Percentiles rank a stretch among this genome's conserved stretches.
Conservation (phyloP, 208 protist genomes). For the Trypanosoma lewisi region DNA sequence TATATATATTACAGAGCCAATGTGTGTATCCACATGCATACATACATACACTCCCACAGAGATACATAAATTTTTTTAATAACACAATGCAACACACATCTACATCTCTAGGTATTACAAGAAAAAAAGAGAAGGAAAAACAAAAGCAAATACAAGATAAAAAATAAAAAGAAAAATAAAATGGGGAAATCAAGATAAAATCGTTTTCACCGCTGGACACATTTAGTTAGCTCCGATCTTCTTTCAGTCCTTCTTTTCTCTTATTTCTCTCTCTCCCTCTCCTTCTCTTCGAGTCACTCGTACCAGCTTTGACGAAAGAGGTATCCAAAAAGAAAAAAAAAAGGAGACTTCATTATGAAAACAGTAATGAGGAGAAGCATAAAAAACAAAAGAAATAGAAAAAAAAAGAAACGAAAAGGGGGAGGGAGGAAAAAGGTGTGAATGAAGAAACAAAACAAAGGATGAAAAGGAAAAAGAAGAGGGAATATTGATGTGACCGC, state of each 20-base stretch:
- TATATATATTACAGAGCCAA: too few relatives aligned
- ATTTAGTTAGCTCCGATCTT: constrained; percentile 2
- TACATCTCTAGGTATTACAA: too few relatives aligned
- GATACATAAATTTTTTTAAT: too few relatives aligned
- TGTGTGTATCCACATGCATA: too few relatives aligned
- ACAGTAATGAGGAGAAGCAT: too few relatives aligned
- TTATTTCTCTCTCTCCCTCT: constrained; percentile 16
- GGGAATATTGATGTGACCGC: too few relatives aligned
- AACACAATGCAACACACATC: too few relatives aligned
- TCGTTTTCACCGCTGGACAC: too few relatives aligned
- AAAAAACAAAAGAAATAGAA: not conserved
- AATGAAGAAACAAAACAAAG: constrained; percentile 14
- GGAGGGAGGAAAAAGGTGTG: not conserved
- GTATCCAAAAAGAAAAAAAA: not conserved
- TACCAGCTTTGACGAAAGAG: not conserved
- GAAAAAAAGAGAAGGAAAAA: not conserved
- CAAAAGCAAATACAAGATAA: not conserved
- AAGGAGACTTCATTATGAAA: too few relatives aligned
- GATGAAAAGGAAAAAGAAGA: constrained; percentile 3
- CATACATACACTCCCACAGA: too few relatives aligned
- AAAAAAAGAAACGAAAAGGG: not conserved
- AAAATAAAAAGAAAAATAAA: not conserved
- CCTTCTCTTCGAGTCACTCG: too few relatives aligned
- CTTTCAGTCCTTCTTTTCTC: constrained; percentile 5
- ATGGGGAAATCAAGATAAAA: too few relatives aligned